These are phyloP conservation scores for Tetrapisispora taiwanensis DNA, from an alignment of 805 yeast species.

Conservation along the genomic window DNA sequence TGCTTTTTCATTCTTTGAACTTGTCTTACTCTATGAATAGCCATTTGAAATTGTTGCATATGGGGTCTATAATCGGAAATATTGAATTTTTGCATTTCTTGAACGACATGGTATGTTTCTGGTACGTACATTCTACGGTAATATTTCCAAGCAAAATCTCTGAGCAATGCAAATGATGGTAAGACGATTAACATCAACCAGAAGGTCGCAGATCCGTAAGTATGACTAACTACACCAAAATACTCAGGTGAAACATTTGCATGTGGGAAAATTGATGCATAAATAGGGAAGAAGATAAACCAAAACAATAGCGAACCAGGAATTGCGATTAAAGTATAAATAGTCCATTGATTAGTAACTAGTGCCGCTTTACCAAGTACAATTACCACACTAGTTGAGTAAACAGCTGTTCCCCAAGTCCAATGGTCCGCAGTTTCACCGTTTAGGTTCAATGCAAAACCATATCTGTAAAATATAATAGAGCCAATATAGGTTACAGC, in stretches of 20 bases:
- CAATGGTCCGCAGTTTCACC: conserved; percentile 81
- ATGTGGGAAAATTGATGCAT: conserved; percentile 75
- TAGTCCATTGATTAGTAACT: conserved; percentile 89
- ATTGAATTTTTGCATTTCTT: conserved; percentile 91
- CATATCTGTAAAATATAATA: conserved; percentile 54
- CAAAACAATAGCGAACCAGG: conserved; percentile 87
- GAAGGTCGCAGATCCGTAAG: conserved; percentile 68
- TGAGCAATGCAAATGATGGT: conserved; percentile 64
- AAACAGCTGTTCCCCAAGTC: conserved; percentile 90
- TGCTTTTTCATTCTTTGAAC: conserved; percentile 97
- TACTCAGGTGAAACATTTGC: conserved; percentile 76
- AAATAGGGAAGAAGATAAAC: conserved; percentile 79
- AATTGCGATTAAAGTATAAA: conserved; percentile 80
- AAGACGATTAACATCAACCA: conserved; percentile 77
- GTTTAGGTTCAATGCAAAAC: conserved; percentile 45
- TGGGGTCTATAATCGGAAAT: conserved; percentile 93
- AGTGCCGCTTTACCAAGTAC: conserved; percentile 93
- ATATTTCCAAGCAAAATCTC: conserved; percentile 93
- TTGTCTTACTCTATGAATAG: conserved; percentile 93
- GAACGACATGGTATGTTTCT: conserved; percentile 88
- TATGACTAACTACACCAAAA: conserved; percentile 62
- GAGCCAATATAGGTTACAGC: conserved; percentile 71
- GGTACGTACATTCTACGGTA: conserved; percentile 87
- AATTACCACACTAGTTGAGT: conserved; percentile 77
- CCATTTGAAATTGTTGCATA: conserved; percentile 92